Conservation (phyloP, 2,329 filamentous ascomycete genomes). For the Stagonosporopsis tanaceti region DNA sequence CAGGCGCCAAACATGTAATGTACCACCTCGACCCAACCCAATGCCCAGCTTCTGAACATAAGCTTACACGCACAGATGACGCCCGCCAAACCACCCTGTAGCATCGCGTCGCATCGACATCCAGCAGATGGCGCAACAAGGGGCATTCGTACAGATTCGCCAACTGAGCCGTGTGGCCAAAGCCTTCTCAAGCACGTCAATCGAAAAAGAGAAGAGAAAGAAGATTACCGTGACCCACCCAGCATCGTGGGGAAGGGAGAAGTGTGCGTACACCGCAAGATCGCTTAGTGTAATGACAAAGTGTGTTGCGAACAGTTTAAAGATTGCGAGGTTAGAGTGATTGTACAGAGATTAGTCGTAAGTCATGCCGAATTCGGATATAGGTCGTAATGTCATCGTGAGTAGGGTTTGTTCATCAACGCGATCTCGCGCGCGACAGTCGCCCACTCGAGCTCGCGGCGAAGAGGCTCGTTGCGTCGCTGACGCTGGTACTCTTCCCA, state of each 20-base stretch:
- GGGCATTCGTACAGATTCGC: conserved; percentile 25
- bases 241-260: not conserved
- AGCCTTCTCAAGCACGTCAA: conserved; percentile 15
- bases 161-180: conserved; percentile 27
- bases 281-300: conserved; percentile 13
- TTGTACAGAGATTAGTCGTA: conserved; percentile 35
- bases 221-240: conserved; percentile 14
- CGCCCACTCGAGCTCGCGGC: conserved; percentile 88
- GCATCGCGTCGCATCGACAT: conserved; percentile 3
- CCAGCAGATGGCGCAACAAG: conserved; percentile 10
- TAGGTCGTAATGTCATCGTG: conserved; percentile 60
- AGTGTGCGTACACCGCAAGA: conserved; percentile 15
- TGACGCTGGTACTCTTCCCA: conserved; percentile 85
- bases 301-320: conserved; percentile 13
- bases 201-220: conserved; percentile 6
- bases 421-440: conserved; percentile 90
- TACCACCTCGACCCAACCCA: conserved; percentile 15
- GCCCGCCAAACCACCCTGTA: conserved; percentile 3
- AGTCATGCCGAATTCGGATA: conserved; percentile 25
- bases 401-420: conserved; percentile 94
- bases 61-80: conserved; percentile 13
- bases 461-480: conserved; percentile 62
- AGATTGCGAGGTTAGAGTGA: conserved; percentile 21
- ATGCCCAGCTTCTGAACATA: conserved; percentile 13
- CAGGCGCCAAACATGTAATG: not conserved